Conservation (phyloP, 2,329 filamentous ascomycete genomes). For the Bipolaris gigantea region DNA sequence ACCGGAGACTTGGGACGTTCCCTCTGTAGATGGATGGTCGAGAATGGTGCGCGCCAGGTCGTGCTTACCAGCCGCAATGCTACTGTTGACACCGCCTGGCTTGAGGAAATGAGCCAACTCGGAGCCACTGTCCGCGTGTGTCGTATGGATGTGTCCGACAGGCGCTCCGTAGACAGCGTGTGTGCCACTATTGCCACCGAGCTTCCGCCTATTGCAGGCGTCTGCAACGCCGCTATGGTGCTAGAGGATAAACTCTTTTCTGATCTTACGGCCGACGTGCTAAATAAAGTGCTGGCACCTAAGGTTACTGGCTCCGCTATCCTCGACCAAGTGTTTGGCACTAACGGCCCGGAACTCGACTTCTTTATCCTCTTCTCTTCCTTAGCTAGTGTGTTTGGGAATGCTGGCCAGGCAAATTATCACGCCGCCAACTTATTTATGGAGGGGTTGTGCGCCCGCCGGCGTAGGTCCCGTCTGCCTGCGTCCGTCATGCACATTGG, state of each 20-base stretch:
- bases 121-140: background rate
- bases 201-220: conserved; percentile 21
- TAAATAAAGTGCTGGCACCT: conserved; percentile 8
- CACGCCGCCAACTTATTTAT: conserved; percentile 43
- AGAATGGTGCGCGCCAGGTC: conserved; percentile 18
- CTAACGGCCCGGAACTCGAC: conserved; percentile 16
- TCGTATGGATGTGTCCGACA: conserved; percentile 5
- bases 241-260: conserved; percentile 12
- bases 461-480: conserved; percentile 9
- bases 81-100: conserved; percentile 24
- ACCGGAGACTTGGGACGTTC: conserved; percentile 25
- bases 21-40: conserved; percentile 23
- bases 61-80: conserved; percentile 18
- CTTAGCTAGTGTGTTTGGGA: conserved; percentile 3
- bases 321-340: conserved; percentile 18
- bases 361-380: conserved; percentile 29
- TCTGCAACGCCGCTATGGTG: conserved; percentile 22
- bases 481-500: conserved; percentile 8
- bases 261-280: conserved; percentile 2
- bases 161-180: background rate
- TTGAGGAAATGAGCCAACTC: conserved; percentile 1
- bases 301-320: conserved; percentile 20
- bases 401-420: conserved; percentile 20
- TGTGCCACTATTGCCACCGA: background rate
- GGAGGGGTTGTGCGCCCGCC: conserved; percentile 41